Conservation (phyloP, 129 eudicot genomes). For the Mikania micrantha region DNA sequence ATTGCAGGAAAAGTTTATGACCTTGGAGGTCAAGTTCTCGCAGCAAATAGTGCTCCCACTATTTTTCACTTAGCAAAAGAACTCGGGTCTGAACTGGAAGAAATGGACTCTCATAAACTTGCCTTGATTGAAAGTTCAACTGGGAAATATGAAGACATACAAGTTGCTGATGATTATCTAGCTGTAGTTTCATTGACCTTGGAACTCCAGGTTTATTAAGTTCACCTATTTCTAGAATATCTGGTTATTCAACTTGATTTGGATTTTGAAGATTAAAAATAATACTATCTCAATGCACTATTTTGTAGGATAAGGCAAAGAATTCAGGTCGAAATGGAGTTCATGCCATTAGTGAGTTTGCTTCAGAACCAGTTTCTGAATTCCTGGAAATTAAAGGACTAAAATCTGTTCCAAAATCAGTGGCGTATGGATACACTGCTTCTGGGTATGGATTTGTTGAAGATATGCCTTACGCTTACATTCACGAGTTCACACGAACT, state of each 20-base stretch:
- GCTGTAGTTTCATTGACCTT: constrained; percentile 64
- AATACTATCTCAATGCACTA: background rate
- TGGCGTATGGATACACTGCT: constrained; percentile 68
- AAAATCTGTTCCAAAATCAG: constrained; percentile 67
- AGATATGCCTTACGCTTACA: constrained; percentile 88
- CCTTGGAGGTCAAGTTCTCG: constrained; percentile 88
- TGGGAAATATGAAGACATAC: constrained; percentile 61
- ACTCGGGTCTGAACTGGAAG: constrained; percentile 51
- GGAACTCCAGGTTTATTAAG: constrained; percentile 64
- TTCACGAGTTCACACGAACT: constrained; percentile 82
- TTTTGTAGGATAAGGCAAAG: constrained; percentile 63
- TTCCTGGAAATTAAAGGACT: constrained; percentile 57
- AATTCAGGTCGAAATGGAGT: constrained; percentile 71
- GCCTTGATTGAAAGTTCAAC: constrained; percentile 59
- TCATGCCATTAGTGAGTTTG: constrained; percentile 61
- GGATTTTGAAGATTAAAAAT: background rate
- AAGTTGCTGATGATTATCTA: constrained; percentile 79
- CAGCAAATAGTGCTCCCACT: constrained; percentile 78
- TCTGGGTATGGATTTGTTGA: constrained; percentile 81
- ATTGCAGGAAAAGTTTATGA: constrained; percentile 64
- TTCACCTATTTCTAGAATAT: background rate
- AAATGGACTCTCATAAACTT: constrained; percentile 70
- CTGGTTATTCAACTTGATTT: background rate
- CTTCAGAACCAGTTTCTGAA: constrained; percentile 56
- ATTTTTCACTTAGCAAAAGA: constrained; percentile 68